Conservation (phyloP, 2,329 filamentous ascomycete genomes). For the Thermoascus crustaceus region DNA sequence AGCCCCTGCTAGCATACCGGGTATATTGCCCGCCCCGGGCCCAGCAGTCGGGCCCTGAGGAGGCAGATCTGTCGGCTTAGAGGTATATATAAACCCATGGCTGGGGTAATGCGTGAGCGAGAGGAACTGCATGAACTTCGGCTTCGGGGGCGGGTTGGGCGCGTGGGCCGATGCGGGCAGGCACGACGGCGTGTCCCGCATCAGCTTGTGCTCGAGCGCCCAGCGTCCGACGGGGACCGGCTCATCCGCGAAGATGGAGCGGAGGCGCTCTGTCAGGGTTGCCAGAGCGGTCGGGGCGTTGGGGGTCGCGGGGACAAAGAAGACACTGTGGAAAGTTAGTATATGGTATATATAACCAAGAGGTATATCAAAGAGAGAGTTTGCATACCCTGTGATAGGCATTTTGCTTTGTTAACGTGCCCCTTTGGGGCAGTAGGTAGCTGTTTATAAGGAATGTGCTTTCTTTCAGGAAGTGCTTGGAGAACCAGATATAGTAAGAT, state of each 20-base stretch:
- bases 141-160: conserved; percentile 20
- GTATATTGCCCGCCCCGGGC: conserved; percentile 8
- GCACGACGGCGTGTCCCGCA: conserved; percentile 36
- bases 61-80: conserved; percentile 17
- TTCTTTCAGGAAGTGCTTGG: too few relatives aligned
- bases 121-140: conserved; percentile 37
- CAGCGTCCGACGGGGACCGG: conserved; percentile 30
- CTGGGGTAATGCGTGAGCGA: conserved; percentile 32
- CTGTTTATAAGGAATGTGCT: too few relatives aligned
- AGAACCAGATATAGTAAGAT: too few relatives aligned
- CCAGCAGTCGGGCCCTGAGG: conserved; percentile 10
- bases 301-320: conserved; percentile 35
- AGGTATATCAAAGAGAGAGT: not conserved
- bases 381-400: conserved; percentile 28
- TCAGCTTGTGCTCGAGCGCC: conserved; percentile 35
- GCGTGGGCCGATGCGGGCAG: conserved; percentile 25
- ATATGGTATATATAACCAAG: too few relatives aligned
- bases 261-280: conserved; percentile 31
- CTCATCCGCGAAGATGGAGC: conserved; percentile 27
- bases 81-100: conserved; percentile 35
- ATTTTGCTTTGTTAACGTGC: conserved; percentile 14
- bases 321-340: conserved; percentile 26
- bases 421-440: too few relatives aligned
- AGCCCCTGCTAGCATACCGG: not conserved
- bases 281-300: conserved; percentile 29